Conservation (phyloP, 257 asterid genomes). For the Lycium ferocissimum region DNA sequence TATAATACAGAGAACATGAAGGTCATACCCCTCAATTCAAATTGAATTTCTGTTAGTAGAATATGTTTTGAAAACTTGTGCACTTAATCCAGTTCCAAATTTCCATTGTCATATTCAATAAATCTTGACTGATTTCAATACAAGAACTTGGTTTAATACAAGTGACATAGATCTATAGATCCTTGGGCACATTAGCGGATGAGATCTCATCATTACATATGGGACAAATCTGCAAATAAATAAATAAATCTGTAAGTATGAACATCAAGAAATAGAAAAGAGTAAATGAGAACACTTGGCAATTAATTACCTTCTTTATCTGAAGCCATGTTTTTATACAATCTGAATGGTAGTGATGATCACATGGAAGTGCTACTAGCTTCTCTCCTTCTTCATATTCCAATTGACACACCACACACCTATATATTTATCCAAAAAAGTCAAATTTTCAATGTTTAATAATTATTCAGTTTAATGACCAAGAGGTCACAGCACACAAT, state of each 20-base stretch:
- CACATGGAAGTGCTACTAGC: constrained; percentile 53
- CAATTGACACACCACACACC: constrained; percentile 74
- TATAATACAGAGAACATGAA: not conserved
- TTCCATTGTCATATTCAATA: not conserved
- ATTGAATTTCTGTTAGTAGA: not conserved
- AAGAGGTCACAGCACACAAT: not conserved
- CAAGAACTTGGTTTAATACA: not conserved
- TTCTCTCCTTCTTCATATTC: constrained; percentile 66
- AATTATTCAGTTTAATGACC: too few relatives aligned
- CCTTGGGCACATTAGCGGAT: constrained; percentile 32
- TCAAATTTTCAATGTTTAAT: too few relatives aligned
- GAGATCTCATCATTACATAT: constrained; percentile 64
- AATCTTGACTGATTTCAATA: not conserved
- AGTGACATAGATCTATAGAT: constrained; percentile 23
- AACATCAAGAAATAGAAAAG: not conserved
- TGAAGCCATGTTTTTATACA: constrained; percentile 67
- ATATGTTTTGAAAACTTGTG: not conserved
- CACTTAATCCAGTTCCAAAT: constrained; percentile 19
- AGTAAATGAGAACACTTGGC: not conserved
- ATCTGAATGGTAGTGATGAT: constrained; percentile 59
- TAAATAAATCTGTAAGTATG: not conserved
- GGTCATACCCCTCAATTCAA: not conserved
- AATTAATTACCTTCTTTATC: constrained; percentile 59
- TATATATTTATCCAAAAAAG: not conserved
- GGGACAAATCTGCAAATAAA: constrained; percentile 55